phyloP scores from a whole-genome alignment of 2,329 filamentous ascomycete species.

The Ceratocystis eucalypticola region DNA sequence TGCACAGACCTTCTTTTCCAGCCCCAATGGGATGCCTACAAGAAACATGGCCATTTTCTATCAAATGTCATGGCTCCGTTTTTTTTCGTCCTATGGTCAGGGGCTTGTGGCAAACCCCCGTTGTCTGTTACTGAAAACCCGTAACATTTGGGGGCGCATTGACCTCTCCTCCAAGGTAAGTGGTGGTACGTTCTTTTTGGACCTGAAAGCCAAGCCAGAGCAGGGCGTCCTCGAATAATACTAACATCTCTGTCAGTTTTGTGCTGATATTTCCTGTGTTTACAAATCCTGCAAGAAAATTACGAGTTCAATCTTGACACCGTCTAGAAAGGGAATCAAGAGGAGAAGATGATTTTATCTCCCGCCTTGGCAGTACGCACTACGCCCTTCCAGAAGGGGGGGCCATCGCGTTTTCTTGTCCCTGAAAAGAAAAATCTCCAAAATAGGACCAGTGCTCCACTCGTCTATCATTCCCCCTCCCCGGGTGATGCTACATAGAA shows the following conservation, averaged over 20 bases:
- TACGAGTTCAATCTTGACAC: not conserved
- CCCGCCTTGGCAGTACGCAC: not conserved
- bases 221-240: slow-evolving; percentile 6
- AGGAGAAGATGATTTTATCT: not conserved
- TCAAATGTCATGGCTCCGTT: slow-evolving; percentile 3
- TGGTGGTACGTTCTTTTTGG: not conserved
- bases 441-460: not conserved
- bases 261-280: not conserved
- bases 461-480: not conserved
- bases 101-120: slow-evolving; percentile 5
- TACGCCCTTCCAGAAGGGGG: slow-evolving; percentile 2
- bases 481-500: not conserved
- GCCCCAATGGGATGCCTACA: slow-evolving; percentile 3
- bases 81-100: not conserved
- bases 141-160: not conserved
- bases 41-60: slow-evolving; percentile 2
- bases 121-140: not conserved
- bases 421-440: not conserved
- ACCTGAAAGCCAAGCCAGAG: not conserved
- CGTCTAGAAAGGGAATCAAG: not conserved
- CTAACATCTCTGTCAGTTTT: slow-evolving; percentile 1
- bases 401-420: not conserved
- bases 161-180: not conserved
- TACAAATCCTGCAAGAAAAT: not conserved
- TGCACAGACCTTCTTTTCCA: slow-evolving; percentile 1